Evolutionary conservation across 2,329 filamentous ascomycete genomes (phyloP), one percentile per base, ranked within the genome.

Genomic region (Aureobasidium namibiae): DNA sequence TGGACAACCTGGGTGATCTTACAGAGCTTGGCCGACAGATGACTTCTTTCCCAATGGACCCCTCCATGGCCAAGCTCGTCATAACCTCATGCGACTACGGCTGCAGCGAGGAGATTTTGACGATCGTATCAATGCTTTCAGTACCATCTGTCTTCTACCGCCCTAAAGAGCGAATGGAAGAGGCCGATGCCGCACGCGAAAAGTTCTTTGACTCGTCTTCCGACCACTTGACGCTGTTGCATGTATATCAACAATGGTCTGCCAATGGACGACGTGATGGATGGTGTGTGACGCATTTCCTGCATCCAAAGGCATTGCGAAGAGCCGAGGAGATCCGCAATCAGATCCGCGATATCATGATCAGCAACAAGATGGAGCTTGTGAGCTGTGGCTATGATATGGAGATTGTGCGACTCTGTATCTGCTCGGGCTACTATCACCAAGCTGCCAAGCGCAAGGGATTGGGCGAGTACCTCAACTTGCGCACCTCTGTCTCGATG

Each of bases 181-280:
- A 99, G 76, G 94, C 92, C 6, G 94, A 99, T 68, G 86, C 92
- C 0, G 92, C 94, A 34, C 85, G 92, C 29, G 94, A 99, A 72
- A 97, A 97, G 73, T 99, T 99, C 74, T 97, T 96, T 75, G 94
- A 99, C 8, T 91, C 94, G 29, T 94, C 99, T 74, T 96, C 91
- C 1, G 94, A 99, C 71, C 94, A 99, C 71, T 78, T 99, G 41
- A 99, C 94, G 0, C 88, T 96, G 44, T 83, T 99, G 3, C 92
- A 97, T 69, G 94, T 99, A 1, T 99, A 95, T 75, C 87, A 87
- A 8, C 92, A 96, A 70, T 99, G 94, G 94, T 90, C 89, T 73
- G 81, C 88, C 52, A 96, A 99, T 70, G 89, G 90, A 1, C 87
- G 86, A 73, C 91, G 87, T 1, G 94, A 99, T 71, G 84, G 84